phyloP scores from a whole-genome alignment of 2,329 filamentous ascomycete species.

The Fusarium verticillioides region DNA sequence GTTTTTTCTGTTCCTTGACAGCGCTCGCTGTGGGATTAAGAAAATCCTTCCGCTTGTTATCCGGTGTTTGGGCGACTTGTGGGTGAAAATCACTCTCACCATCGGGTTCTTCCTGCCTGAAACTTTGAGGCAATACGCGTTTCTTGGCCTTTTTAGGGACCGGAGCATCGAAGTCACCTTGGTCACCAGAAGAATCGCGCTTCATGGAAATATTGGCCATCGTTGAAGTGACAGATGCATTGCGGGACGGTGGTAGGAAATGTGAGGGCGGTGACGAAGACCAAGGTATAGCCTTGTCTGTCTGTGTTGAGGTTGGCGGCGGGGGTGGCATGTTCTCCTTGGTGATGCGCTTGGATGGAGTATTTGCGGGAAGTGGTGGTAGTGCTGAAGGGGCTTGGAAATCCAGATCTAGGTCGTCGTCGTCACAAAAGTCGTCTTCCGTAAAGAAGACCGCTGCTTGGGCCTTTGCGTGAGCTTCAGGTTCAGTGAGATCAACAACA shows the following conservation, averaged over 20 bases:
- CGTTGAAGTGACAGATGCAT: constrained; percentile 29
- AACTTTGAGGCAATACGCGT: constrained; percentile 67
- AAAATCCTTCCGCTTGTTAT: constrained; percentile 42
- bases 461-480: constrained; percentile 44
- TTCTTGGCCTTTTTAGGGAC: constrained; percentile 63
- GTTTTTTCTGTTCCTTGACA: constrained; percentile 76
- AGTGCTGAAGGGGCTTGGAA: constrained; percentile 69
- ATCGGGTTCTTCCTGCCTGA: constrained; percentile 50
- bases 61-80: constrained; percentile 38
- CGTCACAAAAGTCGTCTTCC: constrained; percentile 89
- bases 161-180: constrained; percentile 40
- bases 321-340: constrained; percentile 45
- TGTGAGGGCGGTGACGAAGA: constrained; percentile 72
- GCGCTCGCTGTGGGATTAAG: constrained; percentile 43
- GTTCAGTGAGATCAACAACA: constrained; percentile 51
- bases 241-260: constrained; percentile 50
- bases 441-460: constrained; percentile 67
- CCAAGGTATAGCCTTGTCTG: constrained; percentile 69
- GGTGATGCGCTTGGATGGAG: constrained; percentile 33
- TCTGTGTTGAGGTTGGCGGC: constrained; percentile 45
- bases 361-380: constrained; percentile 47
- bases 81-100: constrained; percentile 49
- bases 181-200: constrained; percentile 53
- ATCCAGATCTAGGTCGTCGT: constrained; percentile 78
- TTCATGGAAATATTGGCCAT: constrained; percentile 50